phyloP scores from a whole-genome alignment of 306 rosid genomes.

The Hippophae tibetana region DNA sequence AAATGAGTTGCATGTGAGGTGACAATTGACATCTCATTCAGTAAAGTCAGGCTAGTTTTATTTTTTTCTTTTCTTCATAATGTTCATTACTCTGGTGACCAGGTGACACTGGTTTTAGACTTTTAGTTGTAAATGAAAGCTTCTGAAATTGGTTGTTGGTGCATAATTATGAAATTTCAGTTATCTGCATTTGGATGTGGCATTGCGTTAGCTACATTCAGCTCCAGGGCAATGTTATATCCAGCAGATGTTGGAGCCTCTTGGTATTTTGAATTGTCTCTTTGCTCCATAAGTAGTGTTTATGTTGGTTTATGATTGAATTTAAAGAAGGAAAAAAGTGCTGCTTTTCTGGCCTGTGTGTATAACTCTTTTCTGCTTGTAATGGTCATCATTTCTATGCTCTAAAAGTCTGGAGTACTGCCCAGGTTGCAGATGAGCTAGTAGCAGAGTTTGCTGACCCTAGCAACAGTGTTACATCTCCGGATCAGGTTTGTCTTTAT shows the following conservation, averaged over 20 bases:
- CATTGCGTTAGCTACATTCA: no score
- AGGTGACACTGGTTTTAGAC: background rate
- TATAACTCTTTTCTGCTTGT: background rate
- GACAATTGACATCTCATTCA: background rate
- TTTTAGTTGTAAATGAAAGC: background rate
- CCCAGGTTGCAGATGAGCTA: slow-evolving; percentile 96
- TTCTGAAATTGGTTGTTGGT: background rate
- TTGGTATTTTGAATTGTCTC: no score
- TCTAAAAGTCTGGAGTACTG: slow-evolving; percentile 13
- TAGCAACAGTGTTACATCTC: slow-evolving; percentile 44
- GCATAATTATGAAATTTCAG: no score
- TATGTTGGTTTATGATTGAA: background rate
- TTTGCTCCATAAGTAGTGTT: background rate
- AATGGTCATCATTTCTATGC: no score
- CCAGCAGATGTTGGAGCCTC: background rate
- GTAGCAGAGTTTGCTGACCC: slow-evolving; percentile 93
- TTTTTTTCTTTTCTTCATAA: background rate
- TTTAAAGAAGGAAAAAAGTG: background rate
- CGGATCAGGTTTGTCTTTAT: slow-evolving; percentile 74
- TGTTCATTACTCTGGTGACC: background rate
- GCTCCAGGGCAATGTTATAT: background rate
- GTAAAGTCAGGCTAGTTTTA: background rate
- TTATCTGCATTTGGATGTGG: no score
- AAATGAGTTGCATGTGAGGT: no score
- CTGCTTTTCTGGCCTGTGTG: background rate